Conservation (phyloP, 2,329 filamentous ascomycete genomes). For the Paramyrothecium sp. region DNA sequence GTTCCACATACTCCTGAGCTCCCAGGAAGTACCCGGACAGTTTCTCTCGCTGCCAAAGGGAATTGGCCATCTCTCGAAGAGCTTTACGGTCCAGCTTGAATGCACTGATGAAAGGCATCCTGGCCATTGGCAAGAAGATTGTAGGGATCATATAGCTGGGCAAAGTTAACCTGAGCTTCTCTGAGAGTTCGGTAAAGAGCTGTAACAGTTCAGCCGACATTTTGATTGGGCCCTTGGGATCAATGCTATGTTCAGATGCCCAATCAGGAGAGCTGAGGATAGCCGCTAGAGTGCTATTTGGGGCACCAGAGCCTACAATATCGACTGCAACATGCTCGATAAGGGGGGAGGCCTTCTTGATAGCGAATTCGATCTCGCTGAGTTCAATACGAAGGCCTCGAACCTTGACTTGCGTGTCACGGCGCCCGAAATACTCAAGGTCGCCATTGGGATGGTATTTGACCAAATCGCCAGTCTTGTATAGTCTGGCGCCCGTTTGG, state of each 20-base stretch:
- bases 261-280: constrained; percentile 23
- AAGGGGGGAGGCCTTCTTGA: constrained; percentile 1
- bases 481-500: neutral
- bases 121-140: constrained; percentile 6
- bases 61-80: neutral
- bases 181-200: neutral
- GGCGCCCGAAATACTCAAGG: neutral
- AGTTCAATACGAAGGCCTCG: neutral
- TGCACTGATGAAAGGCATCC: constrained; percentile 13
- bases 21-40: neutral
- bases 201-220: no score
- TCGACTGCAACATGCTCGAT: constrained; percentile 27
- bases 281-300: constrained; percentile 38
- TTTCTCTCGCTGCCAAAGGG: constrained; percentile 2
- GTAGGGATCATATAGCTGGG: constrained; percentile 14
- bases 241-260: neutral
- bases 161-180: constrained; percentile 10
- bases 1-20: constrained; percentile 7
- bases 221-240: no score
- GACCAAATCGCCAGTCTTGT: neutral
- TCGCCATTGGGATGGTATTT: neutral
- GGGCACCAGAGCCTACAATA: constrained; percentile 39
- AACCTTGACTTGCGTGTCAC: neutral
- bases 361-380: constrained; percentile 13
- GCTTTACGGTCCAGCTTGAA: constrained; percentile 12